phyloP scores from a whole-genome alignment of 192 early-diverging fungal genomes.

The Coemansia sp. region DNA sequence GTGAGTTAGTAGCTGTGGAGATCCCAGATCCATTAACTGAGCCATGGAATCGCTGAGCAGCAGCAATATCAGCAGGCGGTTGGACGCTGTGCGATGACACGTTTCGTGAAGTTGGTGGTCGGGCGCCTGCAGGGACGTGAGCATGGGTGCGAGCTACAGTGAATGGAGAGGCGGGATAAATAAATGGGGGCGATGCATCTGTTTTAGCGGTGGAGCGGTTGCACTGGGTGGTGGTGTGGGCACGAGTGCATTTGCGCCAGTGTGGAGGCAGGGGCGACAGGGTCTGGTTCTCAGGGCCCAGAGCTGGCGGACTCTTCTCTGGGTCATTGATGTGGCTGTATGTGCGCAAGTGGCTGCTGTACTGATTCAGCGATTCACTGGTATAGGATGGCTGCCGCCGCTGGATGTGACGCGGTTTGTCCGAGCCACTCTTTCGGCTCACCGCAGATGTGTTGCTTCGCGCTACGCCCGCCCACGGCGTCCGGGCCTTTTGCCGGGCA shows the following conservation, averaged over 20 bases:
- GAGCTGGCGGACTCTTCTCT: not conserved
- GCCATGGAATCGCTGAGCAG: slow-evolving; percentile 5
- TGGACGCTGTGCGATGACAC: slow-evolving; percentile 13
- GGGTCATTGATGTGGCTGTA: not conserved
- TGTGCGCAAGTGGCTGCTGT: not conserved
- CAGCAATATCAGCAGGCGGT: slow-evolving; percentile 13
- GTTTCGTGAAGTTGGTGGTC: slow-evolving; percentile 13
- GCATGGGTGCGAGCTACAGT: slow-evolving; percentile 29
- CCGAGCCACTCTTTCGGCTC: not conserved
- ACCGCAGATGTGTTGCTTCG: slow-evolving; percentile 13
- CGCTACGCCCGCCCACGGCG: slow-evolving; percentile 12
- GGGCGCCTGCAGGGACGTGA: not conserved
- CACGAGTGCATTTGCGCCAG: slow-evolving; percentile 21
- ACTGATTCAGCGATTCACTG: not conserved
- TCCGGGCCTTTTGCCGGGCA: not conserved
- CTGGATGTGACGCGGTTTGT: slow-evolving; percentile 14
- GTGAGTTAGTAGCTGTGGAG: slow-evolving; percentile 16
- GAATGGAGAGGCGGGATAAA: not conserved
- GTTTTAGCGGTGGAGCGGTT: slow-evolving; percentile 7
- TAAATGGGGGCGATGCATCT: not conserved
- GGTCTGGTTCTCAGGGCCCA: slow-evolving; percentile 7
- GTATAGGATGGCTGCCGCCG: slow-evolving; percentile 16
- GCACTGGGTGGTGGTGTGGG: not conserved
- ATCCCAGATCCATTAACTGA: slow-evolving; percentile 3
- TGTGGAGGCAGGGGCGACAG: slow-evolving; percentile 24